Evolutionary conservation across 2,329 filamentous ascomycete genomes (phyloP).

Genomic region (Periglandula ipomoeae): DNA sequence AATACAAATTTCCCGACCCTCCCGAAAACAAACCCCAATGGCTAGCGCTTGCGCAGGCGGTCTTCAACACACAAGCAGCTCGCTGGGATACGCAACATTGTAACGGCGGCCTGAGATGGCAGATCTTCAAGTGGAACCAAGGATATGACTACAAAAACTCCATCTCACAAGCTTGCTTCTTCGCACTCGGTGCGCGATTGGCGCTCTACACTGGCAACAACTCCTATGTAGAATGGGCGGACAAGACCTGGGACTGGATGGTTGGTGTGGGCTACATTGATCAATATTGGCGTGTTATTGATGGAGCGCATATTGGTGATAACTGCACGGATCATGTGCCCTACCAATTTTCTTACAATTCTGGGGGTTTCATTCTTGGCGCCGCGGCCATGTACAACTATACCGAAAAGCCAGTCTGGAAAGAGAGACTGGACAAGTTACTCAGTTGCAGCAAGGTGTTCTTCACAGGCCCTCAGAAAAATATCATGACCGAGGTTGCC

Average conservation of each 20-base stretch:
- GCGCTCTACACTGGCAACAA: constrained; percentile 69
- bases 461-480: constrained; percentile 40
- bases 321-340: constrained; percentile 51
- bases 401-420: constrained; percentile 42
- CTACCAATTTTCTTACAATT: constrained; percentile 63
- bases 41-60: constrained; percentile 65
- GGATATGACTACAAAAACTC: constrained; percentile 73
- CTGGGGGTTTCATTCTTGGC: constrained; percentile 56
- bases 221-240: constrained; percentile 72
- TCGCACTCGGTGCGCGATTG: constrained; percentile 56
- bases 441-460: constrained; percentile 45
- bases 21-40: constrained; percentile 48
- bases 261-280: constrained; percentile 47
- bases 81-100: constrained; percentile 65
- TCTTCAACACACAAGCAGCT: constrained; percentile 69
- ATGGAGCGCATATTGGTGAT: constrained; percentile 46
- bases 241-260: constrained; percentile 64
- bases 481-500: constrained; percentile 56
- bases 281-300: constrained; percentile 49
- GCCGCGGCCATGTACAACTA: constrained; percentile 63
- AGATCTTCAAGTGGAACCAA: constrained; percentile 74
- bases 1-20: constrained; percentile 57
- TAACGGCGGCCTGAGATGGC: constrained; percentile 71
- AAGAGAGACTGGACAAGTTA: constrained; percentile 46
- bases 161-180: constrained; percentile 54